A percentile compares a stretch with the other conserved stretches of the same genome.
phyloP scores from a whole-genome alignment of 805 yeast genomes.

The Barnettozyma salicaria region DNA sequence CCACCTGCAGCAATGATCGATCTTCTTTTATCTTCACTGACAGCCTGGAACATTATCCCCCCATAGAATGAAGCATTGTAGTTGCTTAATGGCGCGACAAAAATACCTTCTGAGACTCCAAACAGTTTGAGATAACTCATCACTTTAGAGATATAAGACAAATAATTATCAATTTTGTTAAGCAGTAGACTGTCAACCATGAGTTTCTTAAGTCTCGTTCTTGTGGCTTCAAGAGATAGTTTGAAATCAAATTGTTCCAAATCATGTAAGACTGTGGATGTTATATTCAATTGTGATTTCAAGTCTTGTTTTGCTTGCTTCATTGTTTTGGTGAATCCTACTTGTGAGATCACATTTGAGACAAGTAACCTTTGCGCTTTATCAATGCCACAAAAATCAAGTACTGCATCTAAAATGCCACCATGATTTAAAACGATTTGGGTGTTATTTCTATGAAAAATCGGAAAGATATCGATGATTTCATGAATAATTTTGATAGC shows the following conservation, averaged over 20 bases:
- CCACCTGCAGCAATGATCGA: conserved; percentile 85
- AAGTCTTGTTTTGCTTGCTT: conserved; percentile 52
- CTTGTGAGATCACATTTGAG: conserved; percentile 64
- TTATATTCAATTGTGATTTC: conserved; percentile 62
- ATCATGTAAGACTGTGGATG: conserved; percentile 78
- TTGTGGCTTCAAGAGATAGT: conserved; percentile 60
- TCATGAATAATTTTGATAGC: conserved; percentile 79
- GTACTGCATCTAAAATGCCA: conserved; percentile 66
- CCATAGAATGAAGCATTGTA: conserved; percentile 77
- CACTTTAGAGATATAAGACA: conserved; percentile 58
- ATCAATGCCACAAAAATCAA: conserved; percentile 78
- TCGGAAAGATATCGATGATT: conserved; percentile 58
- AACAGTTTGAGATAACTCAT: conserved; percentile 46
- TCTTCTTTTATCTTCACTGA: conserved; percentile 51
- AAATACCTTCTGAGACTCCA: conserved; percentile 52
- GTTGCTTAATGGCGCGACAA: conserved; percentile 76
- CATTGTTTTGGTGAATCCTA: conserved; percentile 62
- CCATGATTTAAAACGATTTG: conserved; percentile 71
- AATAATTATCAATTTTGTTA: conserved; percentile 52
- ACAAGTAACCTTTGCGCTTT: conserved; percentile 68
- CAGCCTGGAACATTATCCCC: conserved; percentile 86
- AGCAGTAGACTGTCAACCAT: conserved; percentile 71
- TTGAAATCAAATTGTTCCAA: conserved; percentile 75
- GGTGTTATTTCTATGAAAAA: conserved; percentile 51
- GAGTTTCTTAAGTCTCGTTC: conserved; percentile 53